Conservation (phyloP, 1,284 basidiomycete genomes). For the Cystobasidium sp. region DNA sequence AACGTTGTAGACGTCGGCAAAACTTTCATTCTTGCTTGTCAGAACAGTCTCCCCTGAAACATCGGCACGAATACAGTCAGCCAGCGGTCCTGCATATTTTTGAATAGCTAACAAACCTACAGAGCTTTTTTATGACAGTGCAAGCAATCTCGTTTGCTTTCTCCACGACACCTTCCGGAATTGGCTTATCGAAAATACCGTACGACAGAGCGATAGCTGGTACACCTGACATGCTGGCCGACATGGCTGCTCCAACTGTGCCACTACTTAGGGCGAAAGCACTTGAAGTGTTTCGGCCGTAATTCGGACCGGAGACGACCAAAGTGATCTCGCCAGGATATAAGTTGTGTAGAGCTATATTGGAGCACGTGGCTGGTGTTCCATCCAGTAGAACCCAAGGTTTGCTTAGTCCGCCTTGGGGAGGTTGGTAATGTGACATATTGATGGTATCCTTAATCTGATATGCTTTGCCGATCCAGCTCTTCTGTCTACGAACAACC, state of each 20-base stretch:
- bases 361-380: conserved; percentile 75
- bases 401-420: conserved; percentile 68
- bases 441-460: conserved; percentile 77
- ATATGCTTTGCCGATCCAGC: conserved; percentile 70
- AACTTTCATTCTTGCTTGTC: conserved; percentile 64
- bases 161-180: conserved; percentile 65
- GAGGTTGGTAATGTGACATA: conserved; percentile 71
- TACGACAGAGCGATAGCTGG: conserved; percentile 81
- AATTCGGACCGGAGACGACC: conserved; percentile 62
- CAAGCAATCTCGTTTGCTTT: conserved; percentile 72
- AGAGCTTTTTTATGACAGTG: conserved; percentile 72
- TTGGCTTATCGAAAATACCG: conserved; percentile 75
- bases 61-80: conserved; percentile 24
- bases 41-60: conserved; percentile 22
- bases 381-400: conserved; percentile 82
- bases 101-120: conserved; percentile 59
- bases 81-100: conserved; percentile 40
- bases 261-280: conserved; percentile 61
- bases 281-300: conserved; percentile 54
- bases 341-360: conserved; percentile 84
- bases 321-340: conserved; percentile 83
- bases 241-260: conserved; percentile 85
- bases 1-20: conserved; percentile 78
- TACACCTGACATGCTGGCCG: conserved; percentile 71
- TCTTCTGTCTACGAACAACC: conserved; percentile 3